Base-by-base conservation (phyloP, 2,329 filamentous ascomycete genomes). In the Arachnomyces sp. region DNA sequence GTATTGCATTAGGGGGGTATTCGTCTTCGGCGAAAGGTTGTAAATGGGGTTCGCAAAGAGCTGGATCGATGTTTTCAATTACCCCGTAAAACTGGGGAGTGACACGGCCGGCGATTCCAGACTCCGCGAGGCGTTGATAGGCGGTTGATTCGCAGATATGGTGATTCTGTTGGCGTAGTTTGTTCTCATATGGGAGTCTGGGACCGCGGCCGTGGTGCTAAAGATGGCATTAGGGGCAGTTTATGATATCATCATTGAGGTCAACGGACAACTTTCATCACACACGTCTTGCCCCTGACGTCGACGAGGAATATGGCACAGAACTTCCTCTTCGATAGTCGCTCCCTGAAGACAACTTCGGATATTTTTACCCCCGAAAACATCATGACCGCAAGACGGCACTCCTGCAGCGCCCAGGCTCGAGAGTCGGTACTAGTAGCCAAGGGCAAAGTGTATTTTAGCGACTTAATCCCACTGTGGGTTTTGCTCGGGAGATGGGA, bases 1-100 rank as follows among this genome's bases (percentile, higher is more conserved):
- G 32, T 7, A 59, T 51, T 1, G 48, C 54, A 3, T 41, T 48
- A 4, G 52, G 49, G 9, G 40, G 33, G 25, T 39, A 39, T 37
- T 49, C 43, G 35, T 57, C 50, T 4, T 43, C 11, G 25, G 35
- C 28, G 34, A 43, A 42, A 15, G 34, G 15, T 12, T 39, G 35
- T 15, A 45, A 34, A 35, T 40, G 31, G 34, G 39, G 25, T 32
- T 39, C 37, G 9, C 35, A 32, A 25, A 15, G 28, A 13, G 35
- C 39, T 2, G 36, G 16, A 40, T 48, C 32, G 14, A 43, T 38
- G 4, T 45, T 44, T 13, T 45, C 43, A 16, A 42, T 39, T 1
- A 25, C 39, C 9, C 45, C 40, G 29, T 36, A 43, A 29, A 43
- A 43, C 15, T 38, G 20, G 3, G 45, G 45, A 12, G 37, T 33